These are phyloP conservation scores for Chaetomium sp. DNA, from an alignment of 2,329 filamentous ascomycete genomes.

Conservation along the genomic window DNA sequence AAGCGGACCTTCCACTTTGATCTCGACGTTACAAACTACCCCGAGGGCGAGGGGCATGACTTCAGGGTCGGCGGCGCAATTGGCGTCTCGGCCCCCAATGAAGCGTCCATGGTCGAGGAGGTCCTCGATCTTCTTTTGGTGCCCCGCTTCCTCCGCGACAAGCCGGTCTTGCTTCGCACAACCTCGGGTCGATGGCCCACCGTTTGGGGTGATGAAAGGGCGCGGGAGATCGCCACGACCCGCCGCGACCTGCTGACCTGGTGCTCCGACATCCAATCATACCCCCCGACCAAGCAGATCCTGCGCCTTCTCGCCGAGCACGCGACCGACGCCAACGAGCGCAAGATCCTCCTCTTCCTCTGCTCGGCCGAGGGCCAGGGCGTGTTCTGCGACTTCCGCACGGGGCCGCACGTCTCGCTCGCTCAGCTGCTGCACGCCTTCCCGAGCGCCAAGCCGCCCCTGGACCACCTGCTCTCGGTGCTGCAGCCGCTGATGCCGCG, in stretches of 20 bases:
- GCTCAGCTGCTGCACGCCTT: constrained; percentile 88
- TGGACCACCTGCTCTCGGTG: constrained; percentile 77
- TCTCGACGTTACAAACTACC: constrained; percentile 90
- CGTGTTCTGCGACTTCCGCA: constrained; percentile 91
- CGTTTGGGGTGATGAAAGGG: constrained; percentile 90
- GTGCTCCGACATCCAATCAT: constrained; percentile 93
- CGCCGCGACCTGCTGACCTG: constrained; percentile 90
- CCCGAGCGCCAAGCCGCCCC: constrained; percentile 83
- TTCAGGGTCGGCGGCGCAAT: constrained; percentile 97
- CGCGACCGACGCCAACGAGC: constrained; percentile 77
- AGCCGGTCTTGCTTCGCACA: constrained; percentile 78
- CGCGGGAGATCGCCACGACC: constrained; percentile 85
- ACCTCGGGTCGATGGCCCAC: constrained; percentile 88
- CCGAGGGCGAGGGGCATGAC: constrained; percentile 78
- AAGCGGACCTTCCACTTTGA: constrained; percentile 98
- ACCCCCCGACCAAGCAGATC: constrained; percentile 84
- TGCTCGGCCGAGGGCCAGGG: constrained; percentile 89
- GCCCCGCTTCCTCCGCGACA: constrained; percentile 80
- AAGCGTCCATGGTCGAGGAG: constrained; percentile 73
- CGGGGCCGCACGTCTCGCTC: constrained; percentile 81
- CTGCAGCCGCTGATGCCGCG: constrained; percentile 92
- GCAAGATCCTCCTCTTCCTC: constrained; percentile 83
- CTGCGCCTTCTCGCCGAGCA: constrained; percentile 85
- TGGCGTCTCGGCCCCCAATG: constrained; percentile 88
- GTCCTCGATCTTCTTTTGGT: constrained; percentile 80